Evolutionary conservation across 2,329 filamentous ascomycete species (phyloP), one percentile per base, ranked within the genome.

Genomic region (Helicocarpus griseus): DNA sequence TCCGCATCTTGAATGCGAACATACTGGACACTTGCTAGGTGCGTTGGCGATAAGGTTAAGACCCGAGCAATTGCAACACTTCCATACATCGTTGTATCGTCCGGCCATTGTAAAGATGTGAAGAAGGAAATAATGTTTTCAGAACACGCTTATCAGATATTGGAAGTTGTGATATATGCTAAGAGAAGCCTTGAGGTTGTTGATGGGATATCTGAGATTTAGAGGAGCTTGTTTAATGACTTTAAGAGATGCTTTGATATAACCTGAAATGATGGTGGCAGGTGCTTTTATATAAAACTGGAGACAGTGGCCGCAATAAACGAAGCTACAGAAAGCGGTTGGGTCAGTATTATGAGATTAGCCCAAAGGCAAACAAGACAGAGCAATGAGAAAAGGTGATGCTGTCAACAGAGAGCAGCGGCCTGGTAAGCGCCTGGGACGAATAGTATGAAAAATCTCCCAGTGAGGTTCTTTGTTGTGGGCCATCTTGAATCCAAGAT

Each of bases 61-160:
- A 4, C 45, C 44, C 0, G 17, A 1, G 39, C 62, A 66, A 1
- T 5, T 0, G 39, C 58, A 63, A 56, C 64, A 66, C 0, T 11
- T 29, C 63, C 62, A 63, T 56, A 58, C 60, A 9, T 52, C 49
- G 48, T 44, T 17, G 26, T 31, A 44, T 17, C 28, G 9, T 14
- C 36, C 11, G 7, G 7, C 36, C 33, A 40, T 39, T 31, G n/a
- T 40, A 6, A 5, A 33, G n/a, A 31, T 26, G n/a, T 31, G 4
- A 8, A 49, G 24, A 24, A 48, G 14, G 19, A 38, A 36, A 35
- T 8, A n/a, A 40, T 8, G 21, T 24, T 9, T 14, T 36, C 21
- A 24, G n/a, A n/a, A n/a, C n/a, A n/a, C n/a, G n/a, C n/a, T n/a
- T n/a, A n/a, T n/a, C n/a, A n/a, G n/a, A n/a, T n/a, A n/a, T n/a